Evolutionary conservation across 768 basidiomycete species (phyloP), one percentile per base, ranked within the genome.

Genomic region (Kwoniella pini): DNA sequence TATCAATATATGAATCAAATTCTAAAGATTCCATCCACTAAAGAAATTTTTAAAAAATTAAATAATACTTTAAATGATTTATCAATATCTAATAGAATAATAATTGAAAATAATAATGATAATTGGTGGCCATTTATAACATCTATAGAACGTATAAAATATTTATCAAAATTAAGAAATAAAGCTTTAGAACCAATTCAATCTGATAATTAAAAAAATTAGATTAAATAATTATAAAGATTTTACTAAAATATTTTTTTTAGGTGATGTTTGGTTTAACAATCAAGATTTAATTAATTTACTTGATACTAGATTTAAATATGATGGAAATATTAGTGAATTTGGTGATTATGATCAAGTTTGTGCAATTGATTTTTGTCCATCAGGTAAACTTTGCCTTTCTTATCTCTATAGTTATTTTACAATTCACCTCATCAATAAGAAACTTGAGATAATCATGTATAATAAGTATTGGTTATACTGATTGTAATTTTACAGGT

Each of bases 181-280:
- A 76, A 72, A 24, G 82, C 68, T 2, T 68, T 83, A 30, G 80
- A 82, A 57, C 82, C 82, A 3, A 68, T 82, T 22, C 80, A 81
- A 2, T 78, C 79, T 1, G 81, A 78, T 46, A 79, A 80, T 60
- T 4, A n/a, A 21, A 1, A 13, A 30, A 1, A 50, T 52, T 1
- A 26, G 52, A 39, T 12, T 55, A 28, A 22, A 27, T 6, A 51
- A 50, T 43, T 52, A 45, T 33, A 10, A 60, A 24, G 52, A 24
- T 9, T 64, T 31, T 19, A 60, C 52, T 13, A 46, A 72, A 52
- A 78, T 82, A 7, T 31, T 83, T 0, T 82, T 81, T 69, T 77
- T 79, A 0, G 82, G 82, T 59, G 82, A 82, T 65, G 65, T 82
- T 13, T 79, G 67, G 54, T 63, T 83, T 59, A 79, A 80, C 30